These are phyloP conservation scores for Oropetium thomaeum DNA, from an alignment of 176 grass and related monocot species.

Conservation along the genomic window DNA sequence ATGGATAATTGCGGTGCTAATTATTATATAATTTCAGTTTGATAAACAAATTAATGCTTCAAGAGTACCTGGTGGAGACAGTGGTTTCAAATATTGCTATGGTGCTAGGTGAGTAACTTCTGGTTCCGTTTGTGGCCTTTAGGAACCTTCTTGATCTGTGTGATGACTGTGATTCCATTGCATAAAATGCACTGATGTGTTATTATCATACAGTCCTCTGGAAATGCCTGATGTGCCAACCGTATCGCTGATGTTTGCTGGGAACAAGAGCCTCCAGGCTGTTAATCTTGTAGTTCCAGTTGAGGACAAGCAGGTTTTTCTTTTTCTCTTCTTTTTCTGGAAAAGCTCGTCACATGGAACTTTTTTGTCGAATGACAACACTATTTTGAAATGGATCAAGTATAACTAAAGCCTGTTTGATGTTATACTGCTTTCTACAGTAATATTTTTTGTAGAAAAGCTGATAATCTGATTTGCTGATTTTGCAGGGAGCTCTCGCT, in stretches of 20 bases:
- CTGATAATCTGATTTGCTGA: not conserved
- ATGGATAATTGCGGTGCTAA: slow-evolving; percentile 29
- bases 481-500: slow-evolving; percentile 49
- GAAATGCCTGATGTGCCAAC: slow-evolving; percentile 65
- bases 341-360: not conserved
- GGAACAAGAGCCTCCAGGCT: slow-evolving; percentile 72
- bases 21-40: slow-evolving; percentile 61
- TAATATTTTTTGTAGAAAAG: not conserved
- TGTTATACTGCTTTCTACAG: not conserved
- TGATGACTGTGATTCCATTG: not conserved
- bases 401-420: not conserved
- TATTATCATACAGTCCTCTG: slow-evolving; percentile 57
- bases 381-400: not conserved
- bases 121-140: slow-evolving; percentile 13
- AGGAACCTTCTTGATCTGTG: not conserved
- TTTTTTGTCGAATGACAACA: too few relatives aligned
- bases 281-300: slow-evolving; percentile 57
- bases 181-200: slow-evolving; percentile 12
- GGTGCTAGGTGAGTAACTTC: slow-evolving; percentile 53
- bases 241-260: slow-evolving; percentile 60
- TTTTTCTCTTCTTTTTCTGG: slow-evolving; percentile 18
- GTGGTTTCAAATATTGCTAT: slow-evolving; percentile 77
- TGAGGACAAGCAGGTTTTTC: slow-evolving; percentile 53
- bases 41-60: slow-evolving; percentile 77
- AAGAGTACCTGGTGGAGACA: slow-evolving; percentile 41